Base-by-base conservation (phyloP, 2,329 filamentous ascomycete species). In the Microsporum canis region DNA sequence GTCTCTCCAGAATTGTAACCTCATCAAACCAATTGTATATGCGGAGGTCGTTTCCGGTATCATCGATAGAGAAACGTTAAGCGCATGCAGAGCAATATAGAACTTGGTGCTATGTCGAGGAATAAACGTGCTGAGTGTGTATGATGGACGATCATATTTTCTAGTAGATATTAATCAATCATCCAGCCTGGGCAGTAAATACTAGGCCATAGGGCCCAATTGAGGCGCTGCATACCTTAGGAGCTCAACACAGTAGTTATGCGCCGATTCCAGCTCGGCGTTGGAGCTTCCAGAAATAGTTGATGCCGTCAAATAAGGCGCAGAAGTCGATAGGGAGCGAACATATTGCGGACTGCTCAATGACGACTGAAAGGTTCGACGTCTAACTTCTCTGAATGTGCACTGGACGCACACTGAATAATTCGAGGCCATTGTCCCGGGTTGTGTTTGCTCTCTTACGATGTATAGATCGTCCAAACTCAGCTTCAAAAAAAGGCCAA, bases 1-100 rank as follows among this genome's bases (percentile, higher is more conserved):
- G 68, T 97, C 91, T 57, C 89, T 84, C 89, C 94, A 97, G 78
- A 97, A 97, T 73, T 96, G 89, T 75, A 96, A 87, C 65, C 94
- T 90, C 80, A 97, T 85, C 59, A 86, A 81, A 57, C 90, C 92
- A 63, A 97, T 88, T 3, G 87, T 87, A n/a, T 88, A 84, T 63
- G 88, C 94, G 55, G 89, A 94, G 23, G 94, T 91, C 10, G 88
- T 85, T 75, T 97, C 92, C 61, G 94, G 90, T 64, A 97, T 88
- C 61, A 89, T 84, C 51, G 92, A 89, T 63, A 96, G 83, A 73
- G 96, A 92, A 68, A 97, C 82, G 71, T 99, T 99, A 73, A 99
- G 85, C 58, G 91, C 88, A 65, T 92, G 88, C 62, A 99, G 84
- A 62, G 91, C 90, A 67, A 95, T 83, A 76, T 97, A 96, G 66